phyloP scores from a whole-genome alignment of 768 basidiomycete genomes.

The Psilocybe cyanescens region DNA sequence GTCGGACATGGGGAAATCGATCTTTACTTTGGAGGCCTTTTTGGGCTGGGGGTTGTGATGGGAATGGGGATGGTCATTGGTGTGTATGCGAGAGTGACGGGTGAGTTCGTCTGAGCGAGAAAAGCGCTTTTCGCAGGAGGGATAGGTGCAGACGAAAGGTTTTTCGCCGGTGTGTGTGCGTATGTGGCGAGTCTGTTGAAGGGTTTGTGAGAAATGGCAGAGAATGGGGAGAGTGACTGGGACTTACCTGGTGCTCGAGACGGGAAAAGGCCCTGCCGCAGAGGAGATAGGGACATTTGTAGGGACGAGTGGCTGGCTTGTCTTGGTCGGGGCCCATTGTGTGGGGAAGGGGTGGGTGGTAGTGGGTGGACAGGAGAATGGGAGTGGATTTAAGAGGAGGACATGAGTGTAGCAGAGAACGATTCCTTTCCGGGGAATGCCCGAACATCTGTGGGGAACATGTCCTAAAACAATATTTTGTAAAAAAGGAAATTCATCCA shows the following conservation, averaged over 20 bases:
- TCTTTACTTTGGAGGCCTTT: constrained; percentile 23
- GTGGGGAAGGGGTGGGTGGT: background rate
- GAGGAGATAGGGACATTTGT: constrained; percentile 92
- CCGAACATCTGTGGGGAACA: constrained; percentile 14
- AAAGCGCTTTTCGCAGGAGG: constrained; percentile 97
- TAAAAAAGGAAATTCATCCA: constrained; percentile 1
- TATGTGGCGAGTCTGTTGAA: constrained; percentile 87
- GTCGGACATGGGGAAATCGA: constrained; percentile 24
- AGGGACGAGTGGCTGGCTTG: constrained; percentile 64
- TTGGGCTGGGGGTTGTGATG: constrained; percentile 18
- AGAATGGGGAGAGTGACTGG: background rate
- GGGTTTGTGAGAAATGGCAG: constrained; percentile 13
- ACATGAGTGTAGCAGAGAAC: constrained; percentile 5
- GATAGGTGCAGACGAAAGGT: constrained; percentile 90
- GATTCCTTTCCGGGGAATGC: constrained; percentile 15
- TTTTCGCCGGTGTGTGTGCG: constrained; percentile 99
- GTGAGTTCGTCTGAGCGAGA: constrained; percentile 99
- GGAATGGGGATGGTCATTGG: constrained; percentile 48
- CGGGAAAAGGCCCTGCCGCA: constrained; percentile 97
- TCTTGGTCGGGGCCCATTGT: constrained; percentile 27
- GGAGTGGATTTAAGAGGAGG: constrained; percentile 11
- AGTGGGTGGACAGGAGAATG: background rate
- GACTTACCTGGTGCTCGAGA: constrained; percentile 88
- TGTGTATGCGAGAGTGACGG: constrained; percentile 93
- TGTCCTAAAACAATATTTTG: constrained; percentile 5